These are phyloP conservation scores for Saccharomycopsis guyanensis DNA, from an alignment of 805 yeast genomes.

Conservation along the genomic window DNA sequence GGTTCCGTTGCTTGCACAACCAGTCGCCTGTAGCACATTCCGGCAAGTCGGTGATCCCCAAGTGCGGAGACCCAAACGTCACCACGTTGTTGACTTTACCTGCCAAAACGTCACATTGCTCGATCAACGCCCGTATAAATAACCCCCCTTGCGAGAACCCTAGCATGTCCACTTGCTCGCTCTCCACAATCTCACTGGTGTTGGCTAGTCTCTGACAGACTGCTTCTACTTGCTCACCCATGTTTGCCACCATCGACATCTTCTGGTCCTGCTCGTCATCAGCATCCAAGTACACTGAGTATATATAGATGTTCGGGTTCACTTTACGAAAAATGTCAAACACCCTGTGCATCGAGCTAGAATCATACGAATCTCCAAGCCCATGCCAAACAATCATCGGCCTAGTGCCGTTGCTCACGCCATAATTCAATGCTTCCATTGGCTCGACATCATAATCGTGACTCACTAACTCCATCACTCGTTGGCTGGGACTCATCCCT, in stretches of 20 bases:
- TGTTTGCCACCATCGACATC: constrained; percentile 51
- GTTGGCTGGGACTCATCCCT: not conserved
- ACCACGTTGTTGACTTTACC: constrained; percentile 43
- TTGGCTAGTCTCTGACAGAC: constrained; percentile 49
- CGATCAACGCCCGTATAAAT: constrained; percentile 60
- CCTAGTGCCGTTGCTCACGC: not conserved
- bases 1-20: constrained; percentile 73
- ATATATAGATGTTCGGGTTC: constrained; percentile 44
- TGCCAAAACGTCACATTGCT: constrained; percentile 41
- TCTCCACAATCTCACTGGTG: constrained; percentile 35
- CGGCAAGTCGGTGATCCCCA: constrained; percentile 62
- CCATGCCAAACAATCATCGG: constrained; percentile 83
- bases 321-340: constrained; percentile 34
- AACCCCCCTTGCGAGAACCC: constrained; percentile 85
- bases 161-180: constrained; percentile 59
- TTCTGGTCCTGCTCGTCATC: constrained; percentile 47
- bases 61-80: constrained; percentile 78
- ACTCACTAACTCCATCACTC: not conserved
- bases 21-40: constrained; percentile 69
- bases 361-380: constrained; percentile 66
- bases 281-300: constrained; percentile 44
- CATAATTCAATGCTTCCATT: not conserved
- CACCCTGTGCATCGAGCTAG: constrained; percentile 47
- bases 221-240: constrained; percentile 43
- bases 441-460: not conserved